Percentiles rank a stretch among this genome's conserved stretches.
Conservation (phyloP, 2,329 filamentous ascomycete genomes). For the Cryphonectria parasitica region DNA sequence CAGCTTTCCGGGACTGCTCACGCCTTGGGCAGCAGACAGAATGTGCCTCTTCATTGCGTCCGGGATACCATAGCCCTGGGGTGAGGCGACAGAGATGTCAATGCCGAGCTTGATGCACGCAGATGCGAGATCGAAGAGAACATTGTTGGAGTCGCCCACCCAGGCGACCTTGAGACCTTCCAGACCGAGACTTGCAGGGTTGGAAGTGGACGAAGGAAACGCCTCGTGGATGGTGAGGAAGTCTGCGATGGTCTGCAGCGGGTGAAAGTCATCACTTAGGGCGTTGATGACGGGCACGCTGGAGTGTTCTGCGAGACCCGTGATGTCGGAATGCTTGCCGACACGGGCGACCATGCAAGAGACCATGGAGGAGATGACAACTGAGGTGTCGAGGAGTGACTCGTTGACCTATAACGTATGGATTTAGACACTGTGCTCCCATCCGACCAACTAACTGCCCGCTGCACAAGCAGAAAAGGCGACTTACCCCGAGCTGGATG, state of each 20-base stretch:
- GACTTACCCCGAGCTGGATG: slow-evolving; percentile 76
- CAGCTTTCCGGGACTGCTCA: slow-evolving; percentile 66
- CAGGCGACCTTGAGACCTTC: slow-evolving; percentile 90
- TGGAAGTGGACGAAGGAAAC: slow-evolving; percentile 56
- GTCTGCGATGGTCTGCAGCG: slow-evolving; percentile 92
- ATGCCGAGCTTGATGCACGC: slow-evolving; percentile 86
- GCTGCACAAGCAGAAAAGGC: slow-evolving; percentile 38
- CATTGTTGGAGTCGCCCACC: slow-evolving; percentile 97
- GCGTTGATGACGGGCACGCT: slow-evolving; percentile 84
- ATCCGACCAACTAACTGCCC: not conserved
- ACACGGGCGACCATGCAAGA: slow-evolving; percentile 82
- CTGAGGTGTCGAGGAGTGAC: slow-evolving; percentile 87
- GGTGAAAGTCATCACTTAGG: slow-evolving; percentile 89
- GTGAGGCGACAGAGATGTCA: slow-evolving; percentile 84
- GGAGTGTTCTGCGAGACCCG: slow-evolving; percentile 71
- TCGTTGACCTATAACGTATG: slow-evolving; percentile 70
- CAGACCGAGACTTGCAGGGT: slow-evolving; percentile 61
- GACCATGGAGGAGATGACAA: slow-evolving; percentile 93
- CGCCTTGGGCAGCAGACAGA: slow-evolving; percentile 59
- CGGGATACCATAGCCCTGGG: slow-evolving; percentile 82
- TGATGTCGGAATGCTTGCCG: slow-evolving; percentile 75
- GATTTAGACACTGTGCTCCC: not conserved
- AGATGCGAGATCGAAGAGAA: slow-evolving; percentile 91
- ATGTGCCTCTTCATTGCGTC: slow-evolving; percentile 75
- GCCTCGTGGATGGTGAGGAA: slow-evolving; percentile 87